Evolutionary conservation across 352 stramenopile genomes (phyloP).

Genomic region (Phytophthora cryptogea): DNA sequence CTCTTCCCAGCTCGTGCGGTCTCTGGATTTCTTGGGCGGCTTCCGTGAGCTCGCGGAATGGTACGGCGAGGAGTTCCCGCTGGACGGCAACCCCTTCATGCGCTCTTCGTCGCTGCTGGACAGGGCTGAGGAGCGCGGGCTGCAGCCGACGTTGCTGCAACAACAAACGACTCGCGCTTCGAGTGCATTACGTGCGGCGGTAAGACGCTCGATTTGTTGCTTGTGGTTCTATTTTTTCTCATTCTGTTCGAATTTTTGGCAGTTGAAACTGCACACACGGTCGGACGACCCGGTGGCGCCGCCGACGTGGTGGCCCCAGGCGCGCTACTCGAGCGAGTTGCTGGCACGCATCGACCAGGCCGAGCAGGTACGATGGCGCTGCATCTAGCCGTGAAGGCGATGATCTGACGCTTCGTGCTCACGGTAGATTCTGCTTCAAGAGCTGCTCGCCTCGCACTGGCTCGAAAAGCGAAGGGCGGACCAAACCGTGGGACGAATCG

Average conservation of each 20-base stretch:
- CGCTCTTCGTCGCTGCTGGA: constrained; percentile 52
- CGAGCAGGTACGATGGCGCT: constrained; percentile 38
- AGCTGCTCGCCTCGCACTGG: constrained; percentile 2
- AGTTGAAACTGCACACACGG: constrained; percentile 40
- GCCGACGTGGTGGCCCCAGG: constrained; percentile 67
- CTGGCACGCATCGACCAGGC: constrained; percentile 40
- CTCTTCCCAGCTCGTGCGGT: constrained; percentile 42
- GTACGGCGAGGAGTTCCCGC: constrained; percentile 78
- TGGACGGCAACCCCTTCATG: constrained; percentile 73
- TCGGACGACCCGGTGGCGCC: constrained; percentile 9
- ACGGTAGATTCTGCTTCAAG: constrained; percentile 5
- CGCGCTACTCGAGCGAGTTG: constrained; percentile 42
- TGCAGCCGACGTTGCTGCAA: constrained; percentile 22
- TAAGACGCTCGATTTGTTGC: constrained; percentile 18
- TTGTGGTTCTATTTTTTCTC: constrained; percentile 13
- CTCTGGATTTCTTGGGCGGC: constrained; percentile 53
- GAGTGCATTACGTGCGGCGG: constrained; percentile 37
- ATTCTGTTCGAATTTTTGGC: constrained; percentile 15
- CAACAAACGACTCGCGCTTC: constrained; percentile 10
- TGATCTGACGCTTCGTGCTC: not conserved
- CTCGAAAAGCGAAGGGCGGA: constrained; percentile 13
- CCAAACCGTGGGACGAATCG: constrained; percentile 12
- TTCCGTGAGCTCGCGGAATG: constrained; percentile 51
- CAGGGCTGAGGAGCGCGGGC: constrained; percentile 39
- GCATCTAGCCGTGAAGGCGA: not conserved